A percentile compares a stretch with the other conserved stretches of the same genome.
Conservation (phyloP, 2,329 filamentous ascomycete species). For the Penicillium oxalicum region DNA sequence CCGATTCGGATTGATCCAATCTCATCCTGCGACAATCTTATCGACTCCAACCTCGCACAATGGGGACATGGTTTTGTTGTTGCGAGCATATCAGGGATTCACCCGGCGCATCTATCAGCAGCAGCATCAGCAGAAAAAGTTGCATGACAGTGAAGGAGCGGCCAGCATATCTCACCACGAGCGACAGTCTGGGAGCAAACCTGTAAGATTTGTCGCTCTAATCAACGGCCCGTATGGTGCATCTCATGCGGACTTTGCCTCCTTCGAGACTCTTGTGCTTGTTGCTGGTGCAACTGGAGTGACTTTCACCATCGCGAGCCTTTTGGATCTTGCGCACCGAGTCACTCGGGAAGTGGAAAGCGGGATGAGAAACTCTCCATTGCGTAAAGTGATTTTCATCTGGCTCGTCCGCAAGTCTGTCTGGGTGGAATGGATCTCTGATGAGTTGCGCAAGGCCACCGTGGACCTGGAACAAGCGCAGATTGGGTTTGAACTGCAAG, state of each 20-base stretch:
- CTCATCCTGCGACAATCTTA: constrained; percentile 12
- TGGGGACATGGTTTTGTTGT: constrained; percentile 8
- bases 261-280: constrained; percentile 10
- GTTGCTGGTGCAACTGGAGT: constrained; percentile 6
- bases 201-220: background rate
- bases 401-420: constrained; percentile 7
- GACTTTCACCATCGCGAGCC: constrained; percentile 10
- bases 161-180: background rate
- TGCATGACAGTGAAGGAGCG: background rate
- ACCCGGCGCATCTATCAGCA: constrained; percentile 2
- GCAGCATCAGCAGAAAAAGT: too few species aligned
- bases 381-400: constrained; percentile 5
- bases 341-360: constrained; percentile 1
- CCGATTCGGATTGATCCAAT: constrained; percentile 5
- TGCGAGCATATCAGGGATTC: constrained; percentile 8
- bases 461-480: background rate
- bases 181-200: background rate
- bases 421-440: constrained; percentile 7
- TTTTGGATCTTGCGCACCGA: constrained; percentile 6
- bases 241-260: constrained; percentile 6
- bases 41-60: constrained; percentile 9
- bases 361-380: constrained; percentile 1
- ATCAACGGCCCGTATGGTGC: constrained; percentile 9
- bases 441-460: constrained; percentile 4
- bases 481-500: constrained; percentile 2